Evolutionary conservation across 2,329 filamentous ascomycete species (phyloP).

Genomic region (Sclerotiophoma versabilis): DNA sequence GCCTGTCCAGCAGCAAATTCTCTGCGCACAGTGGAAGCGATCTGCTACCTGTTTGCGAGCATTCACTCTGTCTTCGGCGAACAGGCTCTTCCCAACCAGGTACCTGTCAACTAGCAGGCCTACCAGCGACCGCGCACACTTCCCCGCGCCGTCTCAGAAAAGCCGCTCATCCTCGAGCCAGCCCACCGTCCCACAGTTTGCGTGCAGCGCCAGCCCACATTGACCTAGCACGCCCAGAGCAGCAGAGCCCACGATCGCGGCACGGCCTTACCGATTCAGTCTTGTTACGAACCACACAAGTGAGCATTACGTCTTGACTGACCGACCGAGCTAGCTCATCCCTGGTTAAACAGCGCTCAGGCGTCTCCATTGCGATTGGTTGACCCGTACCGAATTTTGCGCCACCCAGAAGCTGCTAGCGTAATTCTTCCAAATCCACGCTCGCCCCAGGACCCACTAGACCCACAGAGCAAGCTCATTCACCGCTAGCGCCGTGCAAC

Average conservation of each 20-base stretch:
- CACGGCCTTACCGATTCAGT: slow-evolving; percentile 46
- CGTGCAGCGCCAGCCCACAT: slow-evolving; percentile 34
- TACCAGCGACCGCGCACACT: slow-evolving; percentile 28
- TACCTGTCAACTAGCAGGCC: slow-evolving; percentile 18
- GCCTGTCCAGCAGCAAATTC: background rate
- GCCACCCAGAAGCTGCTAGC: slow-evolving; percentile 44
- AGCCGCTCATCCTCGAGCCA: slow-evolving; percentile 21
- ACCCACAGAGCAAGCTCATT: slow-evolving; percentile 38
- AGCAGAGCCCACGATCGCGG: slow-evolving; percentile 42
- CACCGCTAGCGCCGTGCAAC: slow-evolving; percentile 48
- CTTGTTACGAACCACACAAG: slow-evolving; percentile 32
- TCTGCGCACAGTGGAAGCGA: slow-evolving; percentile 21
- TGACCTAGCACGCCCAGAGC: slow-evolving; percentile 35
- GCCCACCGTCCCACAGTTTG: slow-evolving; percentile 31
- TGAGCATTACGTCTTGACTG: slow-evolving; percentile 44
- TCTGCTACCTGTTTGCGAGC: slow-evolving; percentile 27
- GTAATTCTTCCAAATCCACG: slow-evolving; percentile 40
- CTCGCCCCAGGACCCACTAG: slow-evolving; percentile 35
- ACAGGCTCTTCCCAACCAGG: slow-evolving; percentile 26
- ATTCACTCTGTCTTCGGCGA: slow-evolving; percentile 30
- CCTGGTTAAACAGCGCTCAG: slow-evolving; percentile 41
- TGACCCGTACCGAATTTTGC: slow-evolving; percentile 31
- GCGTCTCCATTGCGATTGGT: slow-evolving; percentile 39
- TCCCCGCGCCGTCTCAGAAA: slow-evolving; percentile 24
- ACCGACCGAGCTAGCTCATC: slow-evolving; percentile 44